A percentile compares a stretch with the other conserved stretches of the same genome.
These are phyloP conservation scores for Tetrapisispora phaffii DNA, from an alignment of 805 yeast species.

Conservation along the genomic window DNA sequence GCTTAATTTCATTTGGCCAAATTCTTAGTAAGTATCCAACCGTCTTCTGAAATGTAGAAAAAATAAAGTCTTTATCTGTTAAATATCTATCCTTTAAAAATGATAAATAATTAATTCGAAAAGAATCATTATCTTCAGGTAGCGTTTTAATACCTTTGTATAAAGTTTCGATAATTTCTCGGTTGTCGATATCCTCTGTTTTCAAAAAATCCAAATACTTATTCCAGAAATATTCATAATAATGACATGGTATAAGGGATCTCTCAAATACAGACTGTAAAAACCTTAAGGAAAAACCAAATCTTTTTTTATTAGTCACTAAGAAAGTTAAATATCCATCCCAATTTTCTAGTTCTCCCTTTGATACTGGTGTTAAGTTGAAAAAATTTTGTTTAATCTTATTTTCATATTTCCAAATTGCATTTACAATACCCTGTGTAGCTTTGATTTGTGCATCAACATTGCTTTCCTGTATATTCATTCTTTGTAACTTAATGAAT, in stretches of 20 bases:
- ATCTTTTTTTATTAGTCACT: constrained; percentile 28
- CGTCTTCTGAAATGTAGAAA: constrained; percentile 8
- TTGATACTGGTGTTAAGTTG: constrained; percentile 37
- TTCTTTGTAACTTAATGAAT: constrained; percentile 13
- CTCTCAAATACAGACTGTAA: constrained; percentile 55
- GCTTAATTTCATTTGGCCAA: constrained; percentile 13
- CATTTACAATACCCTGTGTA: constrained; percentile 45
- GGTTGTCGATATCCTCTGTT: constrained; percentile 8
- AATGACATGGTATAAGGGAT: constrained; percentile 59
- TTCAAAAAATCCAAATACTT: constrained; percentile 47
- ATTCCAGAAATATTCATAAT: constrained; percentile 55
- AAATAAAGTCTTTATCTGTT: constrained; percentile 7
- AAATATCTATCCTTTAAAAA: constrained; percentile 12
- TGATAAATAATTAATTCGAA: constrained; percentile 13
- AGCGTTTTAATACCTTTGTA: constrained; percentile 39
- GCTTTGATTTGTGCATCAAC: constrained; percentile 34
- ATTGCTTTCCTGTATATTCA: constrained; percentile 36
- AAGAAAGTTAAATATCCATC: constrained; percentile 48
- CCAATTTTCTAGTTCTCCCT: constrained; percentile 48
- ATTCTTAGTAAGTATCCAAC: constrained; percentile 7
- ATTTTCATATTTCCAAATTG: constrained; percentile 67
- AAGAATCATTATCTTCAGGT: constrained; percentile 22
- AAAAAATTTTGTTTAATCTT: constrained; percentile 49
- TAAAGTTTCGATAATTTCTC: constrained; percentile 36
- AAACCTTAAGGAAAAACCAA: constrained; percentile 21